Base-by-base conservation (phyloP, 345 rosid species). In the Camelina neglecta region DNA sequence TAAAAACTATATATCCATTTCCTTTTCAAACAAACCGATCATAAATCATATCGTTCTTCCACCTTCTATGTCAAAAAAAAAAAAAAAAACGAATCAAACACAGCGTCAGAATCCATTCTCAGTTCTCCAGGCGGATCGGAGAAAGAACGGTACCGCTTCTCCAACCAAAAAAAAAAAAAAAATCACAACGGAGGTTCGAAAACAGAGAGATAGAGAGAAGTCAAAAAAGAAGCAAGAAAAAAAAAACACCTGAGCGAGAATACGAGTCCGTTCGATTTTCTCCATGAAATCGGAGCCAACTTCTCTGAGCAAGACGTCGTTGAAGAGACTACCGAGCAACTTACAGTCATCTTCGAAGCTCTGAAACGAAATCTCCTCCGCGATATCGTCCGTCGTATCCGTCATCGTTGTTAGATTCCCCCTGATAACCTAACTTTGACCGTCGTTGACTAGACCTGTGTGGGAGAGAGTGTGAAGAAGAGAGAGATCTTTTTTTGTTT, bases 361-460 rank as follows among this genome's bases (percentile, higher is more conserved):
- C 75, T 92, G 98, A 71, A 92, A 94, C 57, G 98, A 92, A 65
- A 94, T 92, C 71, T 84, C 97, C 83, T 94, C 97, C 1, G 97
- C 96, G 74, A 92, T 90, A 75, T 94, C 98, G 83, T 94, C 98
- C n/a, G 96, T 94, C 7, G 93, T 88, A 74, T 94, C 98, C 84
- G 98, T 94, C 98, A 94, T 94, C 64, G 26, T 18, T n/a, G 8
- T 55, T 55, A 16, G 54, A 55, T 41, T 69, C 53, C 63, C 3
- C 38, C 38, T 35, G 53, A 54, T 1, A 20, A 69, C 35, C 13
- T 29, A 6, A 29, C 41, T 73, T 63, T 73, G 76, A 63, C 70
- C 75, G 51, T 35, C 11, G 48, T 44, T 44, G 26, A 60, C 39
- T 8, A 35, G 67, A 59, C 38, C 39, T 48, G 67, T 4, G 75